Evolutionary conservation across 1,284 basidiomycete genomes (phyloP), one percentile per base, ranked within the genome.

Genomic region (Prillingera fragicola): DNA sequence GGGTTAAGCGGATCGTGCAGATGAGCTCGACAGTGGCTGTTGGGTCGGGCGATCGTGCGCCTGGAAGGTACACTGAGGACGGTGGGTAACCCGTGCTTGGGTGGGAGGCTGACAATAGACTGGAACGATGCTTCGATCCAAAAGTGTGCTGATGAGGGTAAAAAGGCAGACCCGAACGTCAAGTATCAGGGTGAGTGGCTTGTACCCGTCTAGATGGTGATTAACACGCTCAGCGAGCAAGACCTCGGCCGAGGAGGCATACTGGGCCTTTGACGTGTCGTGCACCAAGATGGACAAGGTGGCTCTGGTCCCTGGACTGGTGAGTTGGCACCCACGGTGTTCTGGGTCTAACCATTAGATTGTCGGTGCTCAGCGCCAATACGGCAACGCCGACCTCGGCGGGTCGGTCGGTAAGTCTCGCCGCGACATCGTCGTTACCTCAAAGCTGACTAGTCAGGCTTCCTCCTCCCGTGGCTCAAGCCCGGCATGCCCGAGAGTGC

Each of bases 71-170:
- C 44, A 53, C 54, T 13, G 56, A 58, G 21, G 39, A 45, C 8
- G 75, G n/a, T n/a, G n/a, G n/a, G n/a, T n/a, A n/a, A n/a, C n/a
- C n/a, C n/a, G n/a, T n/a, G n/a, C n/a, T n/a, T n/a, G n/a, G n/a
- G n/a, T n/a, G n/a, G n/a, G n/a, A n/a, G n/a, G n/a, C n/a, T n/a
- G n/a, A n/a, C n/a, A n/a, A n/a, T n/a, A n/a, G n/a, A 82, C 59
- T 87, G 84, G 84, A 83, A 86, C 68, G 63, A 78, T 7, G 68
- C 73, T 23, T 73, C 77, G 5, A 64, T 77, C 13, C 62, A 74
- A 25, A 67, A 75, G 38, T 71, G 81, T 14, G 72, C 76, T 52
- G 67, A 74, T 45, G 71, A 76, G 41, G 80, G 80, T 8, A 62
- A 59, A 15, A 72, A 74, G 14, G 76, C 65, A 2, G 52, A 53